Evolutionary conservation across 2,329 filamentous ascomycete species (phyloP), one percentile per base, ranked within the genome.

Genomic region (Fusarium mundagurra): DNA sequence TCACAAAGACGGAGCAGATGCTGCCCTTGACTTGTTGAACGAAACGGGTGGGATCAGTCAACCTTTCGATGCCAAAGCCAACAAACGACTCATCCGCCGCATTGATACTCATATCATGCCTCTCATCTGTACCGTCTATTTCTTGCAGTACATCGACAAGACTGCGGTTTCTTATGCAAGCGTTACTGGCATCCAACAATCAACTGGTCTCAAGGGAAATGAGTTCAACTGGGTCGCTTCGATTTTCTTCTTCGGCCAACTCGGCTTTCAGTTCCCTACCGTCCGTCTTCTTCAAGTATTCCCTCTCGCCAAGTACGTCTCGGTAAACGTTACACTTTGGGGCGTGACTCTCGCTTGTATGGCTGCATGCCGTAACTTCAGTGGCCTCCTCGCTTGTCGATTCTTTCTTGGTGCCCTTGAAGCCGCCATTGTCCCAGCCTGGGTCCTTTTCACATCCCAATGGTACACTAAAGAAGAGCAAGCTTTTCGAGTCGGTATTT

Each of bases 171-270:
- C 75, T 1, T 78, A 78, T 39, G 73, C 77, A 8, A 77, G 75
- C 17, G 75, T 78, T 20, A 77, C 72, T 0, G 77, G 76, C 2
- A 76, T 77, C 5, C 63, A 67, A n/a, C 47, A 75, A 36, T 81
- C 82, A 4, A 77, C 79, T 2, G 77, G 83, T 8, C 80, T 86
- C 0, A 76, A 78, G 9, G 85, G 82, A 8, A 84, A 82, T 41
- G 79, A 83, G 58, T 86, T 85, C 72, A 85, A 83, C 48, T 86
- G 85, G 82, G 80, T 75, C 20, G 72, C 72, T 9, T 75, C 74
- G 31, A 72, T 75, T 20, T 77, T 76, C 71, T 82, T 82, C 71
- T 82, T 82, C 33, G 81, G 80, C 2, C 80, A 83, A 31, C 72
- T 83, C 9, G 78, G 80, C 0, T 83, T 84, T 34, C 80, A 83